Evolutionary conservation across 2,329 filamentous ascomycete species (phyloP), one percentile per base, ranked within the genome.

Genomic region (Colletotrichum sp.): DNA sequence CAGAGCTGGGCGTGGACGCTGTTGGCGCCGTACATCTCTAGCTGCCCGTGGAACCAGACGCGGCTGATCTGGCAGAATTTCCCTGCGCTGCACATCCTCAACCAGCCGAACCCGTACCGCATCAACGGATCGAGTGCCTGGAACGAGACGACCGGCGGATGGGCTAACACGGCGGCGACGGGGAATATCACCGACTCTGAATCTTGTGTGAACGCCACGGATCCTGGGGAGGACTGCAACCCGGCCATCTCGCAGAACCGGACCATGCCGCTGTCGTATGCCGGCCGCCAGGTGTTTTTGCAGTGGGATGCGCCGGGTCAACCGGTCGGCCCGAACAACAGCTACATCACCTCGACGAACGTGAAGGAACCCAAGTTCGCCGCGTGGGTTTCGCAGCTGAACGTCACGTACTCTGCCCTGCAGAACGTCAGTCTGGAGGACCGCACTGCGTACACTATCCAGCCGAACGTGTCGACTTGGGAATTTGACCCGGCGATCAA

Each of bases 1-100:
- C 95, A 97, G 83, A 95, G 93, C 0, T 97, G 95, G 94, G 91
- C 92, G 0, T 97, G 95, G 95, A 94, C 94, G 0, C 88, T 95
- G 26, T 87, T 97, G 6, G 94, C 95, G 0, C 95, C 94, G 0
- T 96, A 96, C 84, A 96, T 97, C 83, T 92, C 91, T 43, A 93
- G 89, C 7, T 97, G 95, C 83, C 95, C 95, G 0, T 85, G 85
- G 58, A 91, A 93, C 82, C 92, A 93, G 78, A 96, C 94, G 1
- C 91, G 94, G 8, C 87, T 97, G 34, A 89, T 92, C 28, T 97
- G 95, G 95, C 94, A 96, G 82, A 97, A 97, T 86, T 96, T 95
- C 86, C 95, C 95, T 0, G 89, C 90, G 0, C 85, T 97, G 18
- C 87, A 89, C 78, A 88, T 97, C 65, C 86, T 94, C 34, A 96